A percentile compares a stretch with the other conserved stretches of the same genome.
Evolutionary conservation across 371 early-diverging fungal genomes (phyloP).

Genomic region (Cokeromyces recurvatus): DNA sequence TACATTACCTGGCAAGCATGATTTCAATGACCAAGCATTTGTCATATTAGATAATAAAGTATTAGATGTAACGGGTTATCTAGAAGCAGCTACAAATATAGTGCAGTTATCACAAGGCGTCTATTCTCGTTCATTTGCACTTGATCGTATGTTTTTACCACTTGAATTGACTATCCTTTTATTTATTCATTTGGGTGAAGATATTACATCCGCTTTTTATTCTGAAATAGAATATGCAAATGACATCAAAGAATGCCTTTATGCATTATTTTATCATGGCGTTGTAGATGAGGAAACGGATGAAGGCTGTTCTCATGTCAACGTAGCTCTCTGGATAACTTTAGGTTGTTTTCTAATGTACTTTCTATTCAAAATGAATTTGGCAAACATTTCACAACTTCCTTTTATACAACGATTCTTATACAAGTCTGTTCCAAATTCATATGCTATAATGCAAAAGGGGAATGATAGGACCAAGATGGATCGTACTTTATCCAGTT

Average conservation of each 20-base stretch:
- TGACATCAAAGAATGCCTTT: slow-evolving; percentile 26
- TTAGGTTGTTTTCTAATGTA: slow-evolving; percentile 35
- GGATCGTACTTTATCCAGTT: not conserved
- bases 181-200: slow-evolving; percentile 26
- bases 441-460: not conserved
- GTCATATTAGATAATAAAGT: slow-evolving; percentile 35
- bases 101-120: slow-evolving; percentile 24
- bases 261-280: slow-evolving; percentile 32
- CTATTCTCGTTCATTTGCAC: slow-evolving; percentile 34
- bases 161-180: slow-evolving; percentile 35
- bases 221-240: slow-evolving; percentile 19
- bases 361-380: slow-evolving; percentile 41
- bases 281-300: slow-evolving; percentile 12
- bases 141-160: slow-evolving; percentile 46
- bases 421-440: slow-evolving; percentile 1
- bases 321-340: slow-evolving; percentile 43
- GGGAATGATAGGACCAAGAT: not conserved
- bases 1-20: slow-evolving; percentile 1
- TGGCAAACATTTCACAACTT: slow-evolving; percentile 36
- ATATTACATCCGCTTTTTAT: slow-evolving; percentile 29
- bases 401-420: slow-evolving; percentile 28
- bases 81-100: slow-evolving; percentile 31
- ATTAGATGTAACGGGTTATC: slow-evolving; percentile 40
- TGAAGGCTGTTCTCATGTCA: slow-evolving; percentile 28
- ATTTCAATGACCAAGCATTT: slow-evolving; percentile 23